Base-by-base conservation (phyloP, 148 eudicot species). In the Cornus controversa region DNA sequence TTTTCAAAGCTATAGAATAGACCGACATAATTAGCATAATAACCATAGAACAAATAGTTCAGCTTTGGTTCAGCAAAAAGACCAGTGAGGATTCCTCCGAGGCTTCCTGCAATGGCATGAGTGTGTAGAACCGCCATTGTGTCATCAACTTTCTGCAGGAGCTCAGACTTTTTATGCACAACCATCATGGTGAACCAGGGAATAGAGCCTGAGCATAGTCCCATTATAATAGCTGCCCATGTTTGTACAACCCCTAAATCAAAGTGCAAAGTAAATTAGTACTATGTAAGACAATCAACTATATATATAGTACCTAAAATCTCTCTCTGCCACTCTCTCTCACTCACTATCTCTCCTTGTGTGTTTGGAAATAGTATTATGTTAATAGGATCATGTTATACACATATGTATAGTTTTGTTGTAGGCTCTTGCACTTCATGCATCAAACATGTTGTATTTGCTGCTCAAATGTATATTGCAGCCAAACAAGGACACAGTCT, bases 171-270 rank as follows among this genome's bases (percentile, higher is more conserved):
- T 62, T 82, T 82, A 79, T 82, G 85, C 60, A 82, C 72, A 22
- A 82, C 82, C 85, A 82, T 82, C 85, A 82, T 78, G 10, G 85
- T 82, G 82, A 69, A 82, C 85, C 85, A 82, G 0, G 82, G 85
- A 23, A 82, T 70, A 0, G 85, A 78, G 57, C 85, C 85, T 0
- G 85, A 82, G 79, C 77, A 75, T 0, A 82, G n/a, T 67, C 85
- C 85, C 82, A 82, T 78, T 60, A 79, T 65, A 42, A 82, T 74
- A 64, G 85, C 85, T 47, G 85, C 85, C 85, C 85, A 82, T 45
- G 82, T 76, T 36, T 79, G 85, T 2, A 82, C 85, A 67, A 82
- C 82, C 25, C 81, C 85, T 82, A 36, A 2, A 70, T 50, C 25
- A 69, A 69, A 69, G 3, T 69, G 26, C 50, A 13, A 50, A 16